These are phyloP conservation scores for Phytophthora hybrid DNA, from an alignment of 352 stramenopile species.

Conservation along the genomic window DNA sequence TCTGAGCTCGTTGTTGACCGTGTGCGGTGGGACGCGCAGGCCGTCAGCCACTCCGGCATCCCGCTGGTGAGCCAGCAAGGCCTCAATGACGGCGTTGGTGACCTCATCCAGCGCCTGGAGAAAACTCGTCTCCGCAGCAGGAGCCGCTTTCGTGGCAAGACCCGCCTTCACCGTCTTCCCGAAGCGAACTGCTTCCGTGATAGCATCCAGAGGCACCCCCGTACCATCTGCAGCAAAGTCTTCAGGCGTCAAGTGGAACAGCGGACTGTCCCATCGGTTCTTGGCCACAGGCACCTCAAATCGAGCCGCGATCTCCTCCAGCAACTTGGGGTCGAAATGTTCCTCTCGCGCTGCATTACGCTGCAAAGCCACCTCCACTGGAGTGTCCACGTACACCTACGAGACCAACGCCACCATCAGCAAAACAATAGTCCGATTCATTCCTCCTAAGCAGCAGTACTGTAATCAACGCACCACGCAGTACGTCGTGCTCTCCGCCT, in stretches of 20 bases:
- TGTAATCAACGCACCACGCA: constrained; percentile 64
- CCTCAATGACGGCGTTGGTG: constrained; percentile 67
- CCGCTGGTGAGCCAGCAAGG: constrained; percentile 66
- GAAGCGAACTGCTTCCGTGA: constrained; percentile 64
- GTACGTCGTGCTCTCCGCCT: constrained; percentile 91
- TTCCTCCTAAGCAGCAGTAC: no score
- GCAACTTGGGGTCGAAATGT: constrained; percentile 58
- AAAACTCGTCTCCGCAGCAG: constrained; percentile 73
- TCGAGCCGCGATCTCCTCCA: constrained; percentile 86
- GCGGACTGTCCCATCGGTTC: constrained; percentile 94
- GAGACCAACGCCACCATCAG: not conserved
- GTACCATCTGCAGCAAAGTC: constrained; percentile 46
- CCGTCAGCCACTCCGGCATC: constrained; percentile 68
- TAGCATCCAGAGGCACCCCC: constrained; percentile 50
- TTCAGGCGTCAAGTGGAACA: constrained; percentile 77
- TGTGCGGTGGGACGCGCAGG: constrained; percentile 45
- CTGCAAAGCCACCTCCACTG: constrained; percentile 61
- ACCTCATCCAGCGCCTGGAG: constrained; percentile 74
- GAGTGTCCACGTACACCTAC: constrained; percentile 79
- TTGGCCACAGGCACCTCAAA: constrained; percentile 93
- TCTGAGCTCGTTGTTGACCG: constrained; percentile 45
- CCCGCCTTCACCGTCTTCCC: constrained; percentile 79
- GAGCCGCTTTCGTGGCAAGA: constrained; percentile 67
- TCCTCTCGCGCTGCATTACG: constrained; percentile 56
- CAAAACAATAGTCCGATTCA: not conserved